A percentile compares a stretch with the other conserved stretches of the same genome.
Evolutionary conservation across 495 filamentous ascomycete genomes (phyloP).

Genomic region (Aspergillus diversus): DNA sequence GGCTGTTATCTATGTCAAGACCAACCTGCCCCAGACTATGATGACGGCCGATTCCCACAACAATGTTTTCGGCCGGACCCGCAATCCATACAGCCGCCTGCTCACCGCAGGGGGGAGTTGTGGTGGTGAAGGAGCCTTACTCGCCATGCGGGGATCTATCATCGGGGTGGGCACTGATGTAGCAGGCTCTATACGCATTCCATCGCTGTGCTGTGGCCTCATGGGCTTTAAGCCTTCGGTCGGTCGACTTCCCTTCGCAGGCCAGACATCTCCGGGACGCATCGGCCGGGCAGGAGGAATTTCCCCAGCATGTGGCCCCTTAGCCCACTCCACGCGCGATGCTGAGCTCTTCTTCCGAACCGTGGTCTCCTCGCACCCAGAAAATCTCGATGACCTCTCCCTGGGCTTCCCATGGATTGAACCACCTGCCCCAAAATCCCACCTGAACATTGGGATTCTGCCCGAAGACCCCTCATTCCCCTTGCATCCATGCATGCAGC

Average conservation of each 20-base stretch:
- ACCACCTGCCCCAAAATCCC: constrained; percentile 12
- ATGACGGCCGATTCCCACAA: constrained; percentile 52
- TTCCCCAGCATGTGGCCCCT: constrained; percentile 37
- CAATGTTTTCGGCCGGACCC: constrained; percentile 45
- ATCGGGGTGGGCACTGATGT: constrained; percentile 71
- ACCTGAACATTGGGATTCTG: constrained; percentile 54
- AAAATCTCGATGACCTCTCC: constrained; percentile 26
- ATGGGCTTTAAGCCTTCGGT: constrained; percentile 64
- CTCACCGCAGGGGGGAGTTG: constrained; percentile 61
- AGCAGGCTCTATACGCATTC: constrained; percentile 63
- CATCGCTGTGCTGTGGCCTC: constrained; percentile 62
- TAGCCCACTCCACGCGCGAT: constrained; percentile 39
- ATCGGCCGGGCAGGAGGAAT: constrained; percentile 45
- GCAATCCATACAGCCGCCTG: constrained; percentile 56
- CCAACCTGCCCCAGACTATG: constrained; percentile 58
- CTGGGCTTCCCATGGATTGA: constrained; percentile 27
- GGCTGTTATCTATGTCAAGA: constrained; percentile 63
- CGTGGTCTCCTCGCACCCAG: constrained; percentile 16
- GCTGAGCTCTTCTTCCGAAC: constrained; percentile 34
- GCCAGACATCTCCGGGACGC: constrained; percentile 41
- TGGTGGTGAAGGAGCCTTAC: constrained; percentile 66
- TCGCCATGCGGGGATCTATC: constrained; percentile 58
- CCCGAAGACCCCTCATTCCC: constrained; percentile 53
- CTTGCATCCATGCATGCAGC: constrained; percentile 57
- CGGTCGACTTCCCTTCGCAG: constrained; percentile 53